Evolutionary conservation across 768 basidiomycete genomes (phyloP).

Genomic region (Leucocoprinus birnbaumii): DNA sequence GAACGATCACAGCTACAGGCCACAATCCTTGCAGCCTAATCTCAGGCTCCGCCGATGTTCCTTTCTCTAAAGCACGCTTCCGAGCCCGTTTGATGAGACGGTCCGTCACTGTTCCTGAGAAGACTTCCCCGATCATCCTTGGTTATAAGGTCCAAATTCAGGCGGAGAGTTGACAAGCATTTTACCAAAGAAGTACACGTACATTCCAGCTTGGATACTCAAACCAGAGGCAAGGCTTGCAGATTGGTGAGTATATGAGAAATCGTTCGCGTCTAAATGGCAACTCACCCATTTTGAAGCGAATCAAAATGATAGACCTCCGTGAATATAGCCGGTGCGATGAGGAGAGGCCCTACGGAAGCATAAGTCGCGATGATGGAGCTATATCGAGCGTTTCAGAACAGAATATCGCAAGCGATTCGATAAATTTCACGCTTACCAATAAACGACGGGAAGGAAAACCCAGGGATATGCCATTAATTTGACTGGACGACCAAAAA

Average conservation of each 20-base stretch:
- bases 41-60: conserved; percentile 24
- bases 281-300: conserved; percentile 28
- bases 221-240: not conserved
- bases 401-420: no score
- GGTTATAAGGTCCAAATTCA: not conserved
- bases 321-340: conserved; percentile 19
- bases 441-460: not conserved
- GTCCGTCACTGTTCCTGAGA: conserved; percentile 33
- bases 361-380: not conserved
- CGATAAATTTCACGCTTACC: not conserved
- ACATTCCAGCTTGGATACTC: no score
- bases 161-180: no score
- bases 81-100: conserved; percentile 32
- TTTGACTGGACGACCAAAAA: not conserved
- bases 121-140: conserved; percentile 26
- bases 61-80: conserved; percentile 19
- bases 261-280: not conserved
- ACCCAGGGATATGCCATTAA: not conserved
- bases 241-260: not conserved
- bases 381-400: no score
- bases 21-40: conserved; percentile 33
- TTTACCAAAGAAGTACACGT: no score
- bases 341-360: conserved; percentile 18
- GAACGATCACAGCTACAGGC: conserved; percentile 33
- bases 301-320: conserved; percentile 24